Percentiles rank a stretch among this genome's conserved stretches.
These are phyloP conservation scores for Podospora comata DNA, from an alignment of 495 filamentous ascomycete genomes.

Conservation along the genomic window DNA sequence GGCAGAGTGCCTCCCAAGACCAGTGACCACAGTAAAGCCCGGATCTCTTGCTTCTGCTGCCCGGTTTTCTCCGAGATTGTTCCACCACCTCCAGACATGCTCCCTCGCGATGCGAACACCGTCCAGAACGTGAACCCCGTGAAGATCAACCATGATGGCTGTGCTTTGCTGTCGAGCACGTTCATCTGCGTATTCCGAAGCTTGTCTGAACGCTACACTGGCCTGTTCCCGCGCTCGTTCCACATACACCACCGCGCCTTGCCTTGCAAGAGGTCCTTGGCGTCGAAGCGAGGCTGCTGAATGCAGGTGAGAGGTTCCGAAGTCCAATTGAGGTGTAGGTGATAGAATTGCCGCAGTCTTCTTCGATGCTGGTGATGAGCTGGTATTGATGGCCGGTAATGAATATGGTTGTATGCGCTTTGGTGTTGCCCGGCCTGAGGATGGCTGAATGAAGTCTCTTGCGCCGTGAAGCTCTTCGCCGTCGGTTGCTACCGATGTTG, in stretches of 20 bases:
- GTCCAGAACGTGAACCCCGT: slow-evolving; percentile 77
- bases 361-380: not conserved
- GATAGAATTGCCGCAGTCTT: not conserved
- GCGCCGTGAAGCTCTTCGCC: slow-evolving; percentile 29
- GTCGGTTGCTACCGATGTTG: slow-evolving; percentile 22
- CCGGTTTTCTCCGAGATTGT: slow-evolving; percentile 53
- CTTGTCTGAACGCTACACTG: slow-evolving; percentile 22
- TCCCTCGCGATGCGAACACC: slow-evolving; percentile 70
- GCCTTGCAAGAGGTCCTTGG: slow-evolving; percentile 41
- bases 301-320: slow-evolving; percentile 18
- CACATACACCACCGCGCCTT: slow-evolving; percentile 39
- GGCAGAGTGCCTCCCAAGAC: slow-evolving; percentile 72
- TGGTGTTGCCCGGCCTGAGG: not conserved
- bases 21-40: slow-evolving; percentile 73
- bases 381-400: not conserved
- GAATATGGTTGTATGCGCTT: not conserved
- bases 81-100: slow-evolving; percentile 76
- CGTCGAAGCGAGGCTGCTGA: slow-evolving; percentile 33
- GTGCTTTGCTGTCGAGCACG: slow-evolving; percentile 61
- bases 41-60: slow-evolving; percentile 37
- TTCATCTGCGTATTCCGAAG: slow-evolving; percentile 49
- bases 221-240: slow-evolving; percentile 34
- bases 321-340: not conserved
- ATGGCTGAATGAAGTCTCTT: slow-evolving; percentile 19
- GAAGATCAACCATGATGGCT: slow-evolving; percentile 64